A percentile compares a stretch with the other conserved stretches of the same genome.
Evolutionary conservation across 2,329 filamentous ascomycete species (phyloP).

Genomic region (Penicillium sp.): DNA sequence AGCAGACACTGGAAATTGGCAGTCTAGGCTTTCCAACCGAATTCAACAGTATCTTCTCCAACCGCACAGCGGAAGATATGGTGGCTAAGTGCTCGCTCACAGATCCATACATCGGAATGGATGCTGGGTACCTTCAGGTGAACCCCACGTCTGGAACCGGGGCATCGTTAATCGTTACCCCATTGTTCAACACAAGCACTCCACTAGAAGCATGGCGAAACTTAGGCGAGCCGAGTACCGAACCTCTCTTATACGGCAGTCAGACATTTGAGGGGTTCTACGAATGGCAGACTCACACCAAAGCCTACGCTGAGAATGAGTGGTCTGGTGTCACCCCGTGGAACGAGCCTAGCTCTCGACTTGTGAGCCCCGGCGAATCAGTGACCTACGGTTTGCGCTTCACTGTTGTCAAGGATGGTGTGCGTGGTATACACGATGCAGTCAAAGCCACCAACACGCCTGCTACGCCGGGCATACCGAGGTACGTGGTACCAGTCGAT

Average conservation of each 20-base stretch:
- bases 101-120: background rate
- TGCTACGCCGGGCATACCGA: background rate
- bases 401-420: background rate
- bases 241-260: constrained; percentile 50
- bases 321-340: constrained; percentile 53
- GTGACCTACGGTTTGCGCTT: background rate
- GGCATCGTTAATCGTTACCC: background rate
- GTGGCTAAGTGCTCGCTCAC: background rate
- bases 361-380: background rate
- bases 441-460: background rate
- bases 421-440: background rate
- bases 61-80: background rate
- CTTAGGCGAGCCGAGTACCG: constrained; percentile 41
- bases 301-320: constrained; percentile 56
- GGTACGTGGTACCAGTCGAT: background rate
- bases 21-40: background rate
- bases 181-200: background rate
- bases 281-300: constrained; percentile 56
- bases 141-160: background rate
- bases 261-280: constrained; percentile 61
- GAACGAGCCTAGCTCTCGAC: constrained; percentile 38
- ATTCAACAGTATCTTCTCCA: background rate
- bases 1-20: background rate
- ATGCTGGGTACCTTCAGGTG: background rate
- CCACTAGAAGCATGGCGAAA: background rate